Conservation (phyloP, 305 asterid species). For the Lippia alba region DNA sequence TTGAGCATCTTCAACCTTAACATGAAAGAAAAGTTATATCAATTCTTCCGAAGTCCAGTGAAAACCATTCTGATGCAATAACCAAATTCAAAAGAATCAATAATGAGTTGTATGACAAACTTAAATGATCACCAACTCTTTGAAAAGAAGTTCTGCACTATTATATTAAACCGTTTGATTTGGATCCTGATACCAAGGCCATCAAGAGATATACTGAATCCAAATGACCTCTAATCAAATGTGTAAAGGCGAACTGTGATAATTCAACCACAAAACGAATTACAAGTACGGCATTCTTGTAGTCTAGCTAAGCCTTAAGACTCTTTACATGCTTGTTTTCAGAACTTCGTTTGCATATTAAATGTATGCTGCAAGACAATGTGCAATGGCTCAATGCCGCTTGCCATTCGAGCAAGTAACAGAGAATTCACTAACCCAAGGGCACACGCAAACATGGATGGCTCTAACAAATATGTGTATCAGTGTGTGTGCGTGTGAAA, state of each 20-base stretch:
- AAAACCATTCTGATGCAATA: constrained; percentile 14
- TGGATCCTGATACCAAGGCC: constrained; percentile 19
- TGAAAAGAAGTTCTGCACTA: constrained; percentile 13
- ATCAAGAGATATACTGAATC: constrained; percentile 16
- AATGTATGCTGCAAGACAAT: not conserved
- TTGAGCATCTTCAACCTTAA: constrained; percentile 98
- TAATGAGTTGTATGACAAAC: constrained; percentile 23
- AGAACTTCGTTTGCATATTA: not conserved
- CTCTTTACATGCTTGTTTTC: not conserved
- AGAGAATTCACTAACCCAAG: constrained; percentile 13
- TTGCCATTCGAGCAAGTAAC: not conserved
- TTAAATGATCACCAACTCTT: constrained; percentile 2
- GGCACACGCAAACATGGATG: not conserved
- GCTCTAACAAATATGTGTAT: no score
- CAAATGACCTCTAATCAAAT: constrained; percentile 1
- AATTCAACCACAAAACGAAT: not conserved
- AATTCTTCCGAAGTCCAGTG: constrained; percentile 9
- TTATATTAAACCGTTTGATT: not conserved
- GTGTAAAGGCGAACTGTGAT: not conserved
- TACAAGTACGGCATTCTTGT: not conserved
- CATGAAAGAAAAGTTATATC: constrained; percentile 16
- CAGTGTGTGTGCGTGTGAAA: no score
- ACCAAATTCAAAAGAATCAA: not conserved
- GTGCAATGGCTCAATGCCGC: constrained; percentile 8
- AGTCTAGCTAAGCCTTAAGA: not conserved